A percentile compares a stretch with the other conserved stretches of the same genome.
Evolutionary conservation across 192 early-diverging fungal species (phyloP).

Genomic region (Coemansia sp.): DNA sequence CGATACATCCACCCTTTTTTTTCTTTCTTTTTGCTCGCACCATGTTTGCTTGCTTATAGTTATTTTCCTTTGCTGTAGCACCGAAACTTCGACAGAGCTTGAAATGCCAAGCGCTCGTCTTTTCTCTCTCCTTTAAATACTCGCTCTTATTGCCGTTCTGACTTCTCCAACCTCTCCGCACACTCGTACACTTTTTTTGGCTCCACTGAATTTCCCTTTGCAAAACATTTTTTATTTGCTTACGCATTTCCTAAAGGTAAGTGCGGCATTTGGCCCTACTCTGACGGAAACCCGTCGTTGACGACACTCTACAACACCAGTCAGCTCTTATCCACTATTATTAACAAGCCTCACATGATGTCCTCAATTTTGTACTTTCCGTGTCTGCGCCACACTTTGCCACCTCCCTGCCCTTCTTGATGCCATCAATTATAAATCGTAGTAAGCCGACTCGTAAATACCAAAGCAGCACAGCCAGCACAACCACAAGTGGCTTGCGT

Average conservation of each 20-base stretch:
- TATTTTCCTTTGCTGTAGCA: neutral
- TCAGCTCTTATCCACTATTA: conserved; percentile 2
- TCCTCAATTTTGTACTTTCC: conserved; percentile 3
- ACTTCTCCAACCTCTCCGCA: neutral
- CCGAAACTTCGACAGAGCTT: conserved; percentile 10
- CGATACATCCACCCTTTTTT: neutral
- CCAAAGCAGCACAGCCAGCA: neutral
- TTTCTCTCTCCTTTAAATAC: neutral
- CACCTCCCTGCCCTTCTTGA: conserved; percentile 2
- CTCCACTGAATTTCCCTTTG: neutral
- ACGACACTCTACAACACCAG: neutral
- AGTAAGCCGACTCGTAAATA: neutral
- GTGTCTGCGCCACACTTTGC: conserved; percentile 5
- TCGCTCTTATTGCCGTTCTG: neutral
- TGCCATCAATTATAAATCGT: conserved; percentile 3
- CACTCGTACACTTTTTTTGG: neutral
- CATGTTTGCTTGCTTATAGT: neutral
- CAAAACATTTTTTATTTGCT: neutral
- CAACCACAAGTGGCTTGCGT: neutral
- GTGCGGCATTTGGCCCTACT: neutral
- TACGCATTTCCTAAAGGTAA: conserved; percentile 1
- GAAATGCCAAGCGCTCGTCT: conserved; percentile 6
- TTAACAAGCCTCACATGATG: conserved; percentile 6
- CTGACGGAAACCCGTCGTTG: neutral
- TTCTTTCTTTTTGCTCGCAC: neutral